Percentiles rank a stretch among this genome's conserved stretches.
phyloP scores from a whole-genome alignment of 139 green algal genomes.

The Edaphochlamys debaryana region DNA sequence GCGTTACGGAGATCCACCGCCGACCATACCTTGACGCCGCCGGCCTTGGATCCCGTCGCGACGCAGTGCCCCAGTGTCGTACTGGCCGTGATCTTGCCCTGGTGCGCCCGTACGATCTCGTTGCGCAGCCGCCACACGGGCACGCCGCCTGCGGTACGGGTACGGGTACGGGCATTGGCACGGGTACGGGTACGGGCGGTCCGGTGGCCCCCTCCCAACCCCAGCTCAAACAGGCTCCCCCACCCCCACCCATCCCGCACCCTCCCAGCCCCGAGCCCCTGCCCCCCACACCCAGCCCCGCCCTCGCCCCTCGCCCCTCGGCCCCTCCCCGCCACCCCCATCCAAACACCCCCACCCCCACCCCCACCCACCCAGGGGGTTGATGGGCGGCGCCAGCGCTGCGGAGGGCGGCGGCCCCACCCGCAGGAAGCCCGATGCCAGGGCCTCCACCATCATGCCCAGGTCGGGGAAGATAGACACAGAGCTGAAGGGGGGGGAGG shows the following conservation, averaged over 20 bases:
- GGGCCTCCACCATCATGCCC: conserved; percentile 9
- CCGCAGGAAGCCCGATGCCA: neutral
- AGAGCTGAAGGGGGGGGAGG: neutral
- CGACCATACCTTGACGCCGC: conserved; percentile 34
- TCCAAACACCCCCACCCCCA: no score
- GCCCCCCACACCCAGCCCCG: no score
- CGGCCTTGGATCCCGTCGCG: conserved; percentile 11
- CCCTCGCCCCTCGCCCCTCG: no score
- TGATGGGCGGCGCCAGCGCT: conserved; percentile 20
- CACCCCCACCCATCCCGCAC: no score
- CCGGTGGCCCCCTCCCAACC: no score
- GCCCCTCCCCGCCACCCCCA: no score
- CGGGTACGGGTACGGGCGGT: no score
- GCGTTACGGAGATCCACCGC: neutral
- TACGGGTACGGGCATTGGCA: no score
- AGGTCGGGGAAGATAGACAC: conserved; percentile 23
- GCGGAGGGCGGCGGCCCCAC: conserved; percentile 19
- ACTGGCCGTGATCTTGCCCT: conserved; percentile 8
- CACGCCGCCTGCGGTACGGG: no score
- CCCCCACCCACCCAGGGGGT: no score
- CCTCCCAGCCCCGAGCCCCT: no score
- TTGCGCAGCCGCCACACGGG: conserved; percentile 6
- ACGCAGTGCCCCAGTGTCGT: neutral
- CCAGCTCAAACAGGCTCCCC: no score
- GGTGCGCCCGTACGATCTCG: neutral